Evolutionary conservation across 2,329 filamentous ascomycete genomes (phyloP).

Genomic region (Fusarium coffeatum): DNA sequence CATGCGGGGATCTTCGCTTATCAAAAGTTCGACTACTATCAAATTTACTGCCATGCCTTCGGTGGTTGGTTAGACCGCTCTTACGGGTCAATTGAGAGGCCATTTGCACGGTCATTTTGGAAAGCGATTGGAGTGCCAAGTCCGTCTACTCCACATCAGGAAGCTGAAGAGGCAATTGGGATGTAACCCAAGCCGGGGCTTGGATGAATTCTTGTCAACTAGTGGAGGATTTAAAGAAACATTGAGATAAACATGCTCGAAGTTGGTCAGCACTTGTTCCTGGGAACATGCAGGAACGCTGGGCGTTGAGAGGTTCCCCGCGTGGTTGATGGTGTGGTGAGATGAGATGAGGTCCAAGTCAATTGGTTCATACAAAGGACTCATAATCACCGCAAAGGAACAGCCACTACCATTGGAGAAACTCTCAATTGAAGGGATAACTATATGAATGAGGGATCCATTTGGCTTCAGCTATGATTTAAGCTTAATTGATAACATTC

Average conservation of each 20-base stretch:
- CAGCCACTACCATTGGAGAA: too few relatives aligned
- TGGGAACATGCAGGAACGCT: slow-evolving; percentile 12
- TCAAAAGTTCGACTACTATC: not conserved
- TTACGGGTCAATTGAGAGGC: not conserved
- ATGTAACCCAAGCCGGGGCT: slow-evolving; percentile 5
- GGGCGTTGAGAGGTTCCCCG: not conserved
- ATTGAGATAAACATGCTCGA: not conserved
- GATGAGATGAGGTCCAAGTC: rapidly evolving
- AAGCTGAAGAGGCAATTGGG: slow-evolving; percentile 8
- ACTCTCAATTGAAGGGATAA: too few relatives aligned
- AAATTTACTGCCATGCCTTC: not conserved
- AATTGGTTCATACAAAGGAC: not conserved
- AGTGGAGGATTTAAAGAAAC: not conserved
- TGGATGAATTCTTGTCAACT: not conserved
- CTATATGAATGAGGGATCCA: too few relatives aligned
- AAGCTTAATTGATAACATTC: slow-evolving; percentile 5
- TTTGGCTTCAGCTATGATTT: not conserved
- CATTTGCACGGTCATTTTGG: not conserved
- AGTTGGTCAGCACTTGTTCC: not conserved
- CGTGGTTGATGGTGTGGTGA: not conserved
- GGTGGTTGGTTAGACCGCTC: not conserved
- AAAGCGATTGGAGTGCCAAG: slow-evolving; percentile 17
- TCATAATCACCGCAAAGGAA: too few relatives aligned
- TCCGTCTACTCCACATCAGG: slow-evolving; percentile 17
- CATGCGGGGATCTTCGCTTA: not conserved